phyloP scores from a whole-genome alignment of 176 grass and related monocot genomes.

The Pontederia crassipes region DNA sequence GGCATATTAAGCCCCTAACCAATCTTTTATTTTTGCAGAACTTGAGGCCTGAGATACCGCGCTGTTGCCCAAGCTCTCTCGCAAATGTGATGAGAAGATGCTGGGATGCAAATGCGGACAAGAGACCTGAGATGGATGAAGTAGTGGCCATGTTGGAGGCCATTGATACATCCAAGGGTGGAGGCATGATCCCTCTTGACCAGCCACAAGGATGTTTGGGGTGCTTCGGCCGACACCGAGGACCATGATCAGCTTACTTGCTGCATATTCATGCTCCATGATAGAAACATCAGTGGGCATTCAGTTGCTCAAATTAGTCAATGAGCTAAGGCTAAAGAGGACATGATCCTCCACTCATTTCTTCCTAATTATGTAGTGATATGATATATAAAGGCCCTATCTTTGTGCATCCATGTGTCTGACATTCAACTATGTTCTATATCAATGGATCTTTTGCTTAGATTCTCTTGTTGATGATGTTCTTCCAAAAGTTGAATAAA shows the following conservation, averaged over 20 bases:
- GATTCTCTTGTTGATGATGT: too few relatives aligned
- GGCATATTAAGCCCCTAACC: neutral
- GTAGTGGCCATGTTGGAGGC: slow-evolving; percentile 89
- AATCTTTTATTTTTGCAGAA: slow-evolving; percentile 37
- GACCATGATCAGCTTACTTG: slow-evolving; percentile 34
- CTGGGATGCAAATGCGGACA: slow-evolving; percentile 94
- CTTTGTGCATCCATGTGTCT: too few relatives aligned
- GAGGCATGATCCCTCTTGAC: slow-evolving; percentile 79
- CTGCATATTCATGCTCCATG: neutral
- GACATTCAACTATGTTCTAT: too few relatives aligned
- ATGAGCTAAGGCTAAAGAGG: too few relatives aligned
- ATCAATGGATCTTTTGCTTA: too few relatives aligned
- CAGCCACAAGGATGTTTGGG: slow-evolving; percentile 70
- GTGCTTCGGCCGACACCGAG: slow-evolving; percentile 55
- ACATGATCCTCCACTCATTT: too few relatives aligned
- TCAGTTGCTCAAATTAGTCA: too few relatives aligned
- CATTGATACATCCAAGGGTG: slow-evolving; percentile 93
- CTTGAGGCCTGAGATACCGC: slow-evolving; percentile 93
- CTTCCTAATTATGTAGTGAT: too few relatives aligned
- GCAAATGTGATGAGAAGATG: slow-evolving; percentile 90
- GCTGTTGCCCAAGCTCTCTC: slow-evolving; percentile 81
- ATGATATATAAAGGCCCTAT: too few relatives aligned
- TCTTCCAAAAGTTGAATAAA: too few relatives aligned
- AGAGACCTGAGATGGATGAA: slow-evolving; percentile 79
- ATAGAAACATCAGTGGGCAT: too few relatives aligned